Percentiles rank a stretch among this genome's conserved stretches.
Evolutionary conservation across 2,329 filamentous ascomycete genomes (phyloP).

Genomic region (Chaetomiaceae sp.): DNA sequence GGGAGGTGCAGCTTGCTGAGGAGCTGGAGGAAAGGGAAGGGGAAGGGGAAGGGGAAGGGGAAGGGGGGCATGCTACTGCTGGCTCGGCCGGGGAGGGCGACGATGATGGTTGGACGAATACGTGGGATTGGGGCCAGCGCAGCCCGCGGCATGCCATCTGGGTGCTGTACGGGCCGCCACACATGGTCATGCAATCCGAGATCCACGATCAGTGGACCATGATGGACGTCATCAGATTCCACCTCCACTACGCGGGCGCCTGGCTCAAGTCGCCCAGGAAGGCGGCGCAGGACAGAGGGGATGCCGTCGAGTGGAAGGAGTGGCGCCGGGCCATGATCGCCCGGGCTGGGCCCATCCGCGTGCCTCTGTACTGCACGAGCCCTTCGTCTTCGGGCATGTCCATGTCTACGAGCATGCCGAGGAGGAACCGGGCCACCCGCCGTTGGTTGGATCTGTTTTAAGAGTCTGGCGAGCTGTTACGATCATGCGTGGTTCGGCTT

Average conservation of each 20-base stretch:
- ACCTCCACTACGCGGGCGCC: not conserved
- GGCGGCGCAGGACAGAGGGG: not conserved
- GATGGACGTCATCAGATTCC: not conserved
- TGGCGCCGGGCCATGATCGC: slow-evolving; percentile 8
- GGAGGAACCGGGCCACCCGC: too few relatives aligned
- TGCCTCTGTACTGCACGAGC: not conserved
- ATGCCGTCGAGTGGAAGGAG: not conserved
- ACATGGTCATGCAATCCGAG: not conserved
- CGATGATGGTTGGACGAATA: not conserved
- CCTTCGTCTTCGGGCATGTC: not conserved
- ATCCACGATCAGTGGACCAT: not conserved
- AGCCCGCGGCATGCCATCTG: not conserved
- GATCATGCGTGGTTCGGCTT: too few relatives aligned
- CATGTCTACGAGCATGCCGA: not conserved
- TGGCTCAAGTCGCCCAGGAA: slow-evolving; percentile 5
- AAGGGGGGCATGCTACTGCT: not conserved
- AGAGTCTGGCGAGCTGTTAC: too few relatives aligned
- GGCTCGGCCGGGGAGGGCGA: too few relatives aligned
- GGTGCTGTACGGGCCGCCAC: not conserved
- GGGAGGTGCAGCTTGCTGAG: not conserved
- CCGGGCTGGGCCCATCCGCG: not conserved
- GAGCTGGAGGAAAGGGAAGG: not conserved
- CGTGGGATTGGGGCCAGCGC: not conserved
- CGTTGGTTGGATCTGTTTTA: too few relatives aligned
- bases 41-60: not conserved